phyloP scores from a whole-genome alignment of 257 asterid genomes.

The Verbena officinalis region DNA sequence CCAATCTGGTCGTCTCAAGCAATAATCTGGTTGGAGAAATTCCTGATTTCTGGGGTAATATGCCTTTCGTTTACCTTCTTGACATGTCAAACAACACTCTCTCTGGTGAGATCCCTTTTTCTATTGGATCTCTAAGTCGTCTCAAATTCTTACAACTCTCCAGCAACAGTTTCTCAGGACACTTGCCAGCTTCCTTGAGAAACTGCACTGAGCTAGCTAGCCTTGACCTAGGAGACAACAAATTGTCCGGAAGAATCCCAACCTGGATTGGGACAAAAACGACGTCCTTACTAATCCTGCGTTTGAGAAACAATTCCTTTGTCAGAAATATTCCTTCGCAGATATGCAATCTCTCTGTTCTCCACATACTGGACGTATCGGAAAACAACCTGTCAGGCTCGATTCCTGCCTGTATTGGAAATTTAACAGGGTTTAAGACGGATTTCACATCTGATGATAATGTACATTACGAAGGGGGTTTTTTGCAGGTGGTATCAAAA shows the following conservation, averaged over 20 bases:
- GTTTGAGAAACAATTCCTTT: constrained; percentile 36
- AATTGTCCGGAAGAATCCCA: constrained; percentile 41
- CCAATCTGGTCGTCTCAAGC: constrained; percentile 31
- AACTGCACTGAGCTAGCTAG: constrained; percentile 35
- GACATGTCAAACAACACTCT: constrained; percentile 41
- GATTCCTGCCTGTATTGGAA: constrained; percentile 38
- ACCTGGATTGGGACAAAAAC: constrained; percentile 40
- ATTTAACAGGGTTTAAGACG: constrained; percentile 32
- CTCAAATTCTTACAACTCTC: constrained; percentile 35
- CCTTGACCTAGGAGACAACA: constrained; percentile 43
- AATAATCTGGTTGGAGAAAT: constrained; percentile 34
- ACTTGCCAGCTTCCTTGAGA: constrained; percentile 35
- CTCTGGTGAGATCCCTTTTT: constrained; percentile 34
- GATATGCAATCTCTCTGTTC: constrained; percentile 33
- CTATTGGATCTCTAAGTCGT: constrained; percentile 30
- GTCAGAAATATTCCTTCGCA: constrained; percentile 33
- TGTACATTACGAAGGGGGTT: constrained; percentile 6
- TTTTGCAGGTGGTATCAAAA: constrained; percentile 35
- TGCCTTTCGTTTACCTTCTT: constrained; percentile 27
- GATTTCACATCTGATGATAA: constrained; percentile 24
- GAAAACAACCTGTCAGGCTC: constrained; percentile 33
- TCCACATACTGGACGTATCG: constrained; percentile 41
- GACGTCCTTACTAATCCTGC: constrained; percentile 33
- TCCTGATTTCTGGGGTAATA: constrained; percentile 33
- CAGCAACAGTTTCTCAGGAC: constrained; percentile 37